Percentiles rank a stretch among this genome's conserved stretches.
phyloP scores from a whole-genome alignment of 2,329 filamentous ascomycete species.

The Metarhizium sp. region DNA sequence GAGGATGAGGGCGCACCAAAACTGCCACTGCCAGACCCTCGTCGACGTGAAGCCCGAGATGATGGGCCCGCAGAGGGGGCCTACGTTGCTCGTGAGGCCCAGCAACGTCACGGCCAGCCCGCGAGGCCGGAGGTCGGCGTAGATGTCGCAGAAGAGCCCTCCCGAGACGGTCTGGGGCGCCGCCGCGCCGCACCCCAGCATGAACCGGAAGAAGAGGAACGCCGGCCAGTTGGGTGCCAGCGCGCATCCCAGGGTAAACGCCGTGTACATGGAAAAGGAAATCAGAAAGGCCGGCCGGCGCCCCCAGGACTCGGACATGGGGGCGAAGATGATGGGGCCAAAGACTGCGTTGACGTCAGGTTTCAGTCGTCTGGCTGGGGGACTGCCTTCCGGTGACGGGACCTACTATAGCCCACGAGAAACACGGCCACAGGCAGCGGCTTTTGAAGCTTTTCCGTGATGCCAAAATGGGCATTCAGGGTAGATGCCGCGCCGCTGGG shows the following conservation, averaged over 20 bases:
- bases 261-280: slow-evolving; percentile 34
- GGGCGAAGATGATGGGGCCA: slow-evolving; percentile 30
- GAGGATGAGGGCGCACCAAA: slow-evolving; percentile 6
- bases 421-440: slow-evolving; percentile 6
- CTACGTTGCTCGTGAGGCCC: slow-evolving; percentile 10
- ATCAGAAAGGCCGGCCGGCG: slow-evolving; percentile 32
- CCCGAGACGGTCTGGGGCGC: slow-evolving; percentile 32
- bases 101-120: slow-evolving; percentile 27
- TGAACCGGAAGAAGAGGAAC: slow-evolving; percentile 33
- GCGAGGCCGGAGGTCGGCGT: slow-evolving; percentile 21
- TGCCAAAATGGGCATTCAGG: slow-evolving; percentile 5
- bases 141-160: slow-evolving; percentile 36
- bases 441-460: slow-evolving; percentile 5
- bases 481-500: slow-evolving; percentile 5
- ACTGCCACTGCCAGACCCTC: slow-evolving; percentile 6
- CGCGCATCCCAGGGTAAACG: slow-evolving; percentile 30
- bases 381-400: neutral
- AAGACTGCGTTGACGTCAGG: slow-evolving; percentile 10
- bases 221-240: slow-evolving; percentile 29
- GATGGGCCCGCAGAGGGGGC: slow-evolving; percentile 4
- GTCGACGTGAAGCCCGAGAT: slow-evolving; percentile 7
- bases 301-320: slow-evolving; percentile 30
- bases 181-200: slow-evolving; percentile 28
- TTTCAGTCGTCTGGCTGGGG: neutral
- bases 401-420: slow-evolving; percentile 8